Evolutionary conservation across 129 eudicot species (phyloP).

Genomic region (Tagetes patula): DNA sequence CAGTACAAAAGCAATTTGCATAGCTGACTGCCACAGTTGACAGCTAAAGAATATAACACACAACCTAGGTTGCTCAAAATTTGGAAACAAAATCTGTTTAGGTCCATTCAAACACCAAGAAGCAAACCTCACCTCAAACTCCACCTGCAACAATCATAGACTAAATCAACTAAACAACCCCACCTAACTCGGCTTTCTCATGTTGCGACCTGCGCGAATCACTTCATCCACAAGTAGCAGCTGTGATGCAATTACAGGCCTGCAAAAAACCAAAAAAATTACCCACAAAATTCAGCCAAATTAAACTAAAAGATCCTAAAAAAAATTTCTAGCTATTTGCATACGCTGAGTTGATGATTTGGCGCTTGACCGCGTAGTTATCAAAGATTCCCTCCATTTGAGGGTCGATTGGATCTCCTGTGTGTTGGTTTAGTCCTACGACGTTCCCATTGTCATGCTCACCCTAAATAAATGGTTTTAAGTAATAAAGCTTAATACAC

Average conservation of each 20-base stretch:
- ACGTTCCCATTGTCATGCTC: slow-evolving; percentile 88
- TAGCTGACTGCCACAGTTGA: slow-evolving; percentile 15
- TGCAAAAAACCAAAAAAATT: slow-evolving; percentile 27
- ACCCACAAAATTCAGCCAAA: background rate
- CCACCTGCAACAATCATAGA: background rate
- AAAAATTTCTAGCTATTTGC: slow-evolving; percentile 13
- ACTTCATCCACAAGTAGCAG: slow-evolving; percentile 95
- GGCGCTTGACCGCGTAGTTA: slow-evolving; percentile 90
- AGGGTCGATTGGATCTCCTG: slow-evolving; percentile 93
- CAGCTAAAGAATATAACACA: slow-evolving; percentile 18
- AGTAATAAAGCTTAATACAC: background rate
- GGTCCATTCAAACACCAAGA: slow-evolving; percentile 3
- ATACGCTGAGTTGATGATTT: slow-evolving; percentile 88
- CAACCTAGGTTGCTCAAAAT: slow-evolving; percentile 19
- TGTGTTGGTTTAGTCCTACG: slow-evolving; percentile 88
- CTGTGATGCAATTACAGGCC: slow-evolving; percentile 92
- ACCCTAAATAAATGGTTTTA: slow-evolving; percentile 46
- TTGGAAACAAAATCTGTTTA: slow-evolving; percentile 21
- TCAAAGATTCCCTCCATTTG: slow-evolving; percentile 97
- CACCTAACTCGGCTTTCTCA: slow-evolving; percentile 76
- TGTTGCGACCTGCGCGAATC: slow-evolving; percentile 98
- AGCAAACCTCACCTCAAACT: background rate
- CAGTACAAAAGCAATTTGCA: slow-evolving; percentile 2
- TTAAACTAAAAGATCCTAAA: background rate
- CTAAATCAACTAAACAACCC: background rate